Percentiles rank a stretch among this genome's conserved stretches.
Conservation (phyloP, 768 basidiomycete species). For the Leucosporidium yakuticum region DNA sequence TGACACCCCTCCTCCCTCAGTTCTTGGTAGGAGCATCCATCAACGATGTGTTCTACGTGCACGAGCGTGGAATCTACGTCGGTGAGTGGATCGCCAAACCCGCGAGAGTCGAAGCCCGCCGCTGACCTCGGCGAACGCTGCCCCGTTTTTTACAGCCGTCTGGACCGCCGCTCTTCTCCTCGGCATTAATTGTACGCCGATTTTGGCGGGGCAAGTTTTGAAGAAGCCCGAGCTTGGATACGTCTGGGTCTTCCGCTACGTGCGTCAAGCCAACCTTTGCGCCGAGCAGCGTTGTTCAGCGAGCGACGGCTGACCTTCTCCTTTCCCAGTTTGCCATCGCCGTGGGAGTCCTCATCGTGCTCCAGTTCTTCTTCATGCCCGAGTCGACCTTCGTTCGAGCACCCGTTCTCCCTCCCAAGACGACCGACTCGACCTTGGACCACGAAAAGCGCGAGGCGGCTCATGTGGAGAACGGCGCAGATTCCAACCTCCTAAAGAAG, state of each 20-base stretch:
- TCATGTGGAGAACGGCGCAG: background rate
- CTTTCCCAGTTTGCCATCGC: conserved; percentile 3
- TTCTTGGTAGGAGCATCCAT: conserved; percentile 5
- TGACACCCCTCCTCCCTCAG: background rate
- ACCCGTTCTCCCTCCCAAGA: background rate
- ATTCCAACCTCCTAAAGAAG: background rate
- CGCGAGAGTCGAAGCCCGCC: no score
- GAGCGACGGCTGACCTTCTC: background rate
- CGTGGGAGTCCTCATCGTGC: background rate
- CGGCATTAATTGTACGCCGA: background rate
- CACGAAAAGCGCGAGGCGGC: background rate
- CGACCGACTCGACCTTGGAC: background rate
- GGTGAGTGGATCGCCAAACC: no score
- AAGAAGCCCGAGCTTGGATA: background rate
- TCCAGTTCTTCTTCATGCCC: conserved; percentile 11
- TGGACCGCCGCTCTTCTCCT: background rate
- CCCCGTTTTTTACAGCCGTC: background rate
- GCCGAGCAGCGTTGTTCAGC: no score
- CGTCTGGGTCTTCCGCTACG: conserved; percentile 4
- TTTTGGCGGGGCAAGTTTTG: background rate
- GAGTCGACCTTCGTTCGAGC: conserved; percentile 6
- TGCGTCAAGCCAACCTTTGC: background rate
- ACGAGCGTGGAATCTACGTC: background rate
- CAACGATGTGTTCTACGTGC: background rate
- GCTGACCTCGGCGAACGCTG: no score